Base-by-base conservation (phyloP, 2,329 filamentous ascomycete species). In the Phaeophleospora eucalypticola region DNA sequence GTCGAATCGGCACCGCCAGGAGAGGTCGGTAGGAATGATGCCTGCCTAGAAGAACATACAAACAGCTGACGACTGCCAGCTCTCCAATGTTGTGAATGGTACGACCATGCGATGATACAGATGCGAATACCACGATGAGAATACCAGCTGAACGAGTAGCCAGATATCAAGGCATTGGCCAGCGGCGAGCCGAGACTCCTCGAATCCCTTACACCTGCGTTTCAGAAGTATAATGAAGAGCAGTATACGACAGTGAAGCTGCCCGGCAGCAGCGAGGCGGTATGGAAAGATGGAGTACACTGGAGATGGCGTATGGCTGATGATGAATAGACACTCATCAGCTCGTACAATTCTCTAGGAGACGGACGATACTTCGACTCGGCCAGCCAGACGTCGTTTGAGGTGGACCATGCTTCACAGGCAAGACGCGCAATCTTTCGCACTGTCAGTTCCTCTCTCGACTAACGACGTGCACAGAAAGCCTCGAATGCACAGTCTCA, bases 151-250 rank as follows among this genome's bases (percentile, higher is more conserved):
- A 21, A 33, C 33, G n/a, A 6, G 9, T 10, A 32, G 40, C 49
- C 68, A 94, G 93, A 95, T 67, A 94, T 98, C 75, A 95, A 95
- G 70, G 78, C 82, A 41, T 78, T 98, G 36, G 89, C 89, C 15
- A 74, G 81, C 52, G 81, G 86, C 58, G 81, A 82, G 35, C 80
- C 83, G 93, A 52, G 29, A 24, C 51, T 57, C 19, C 72, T 90
- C 45, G 73, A 81, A 50, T 82, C 86, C 54, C 84, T 96, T 43
- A 80, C 78, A 4, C 87, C 89, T 0, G 89, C 93, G 0, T 94
- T 95, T 67, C 78, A 90, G 71, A 89, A 86, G 70, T 97, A 98
- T 79, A 96, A 97, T 62, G 91, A 98, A 71, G 86, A 90, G 69
- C 93, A 98, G 70, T 86, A 96, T 68, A 73, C 83, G 40, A 89